Evolutionary conservation across 169 alveolate genomes (phyloP), one percentile per base, ranked within the genome.

Genomic region (Plasmodium reichenowi): DNA sequence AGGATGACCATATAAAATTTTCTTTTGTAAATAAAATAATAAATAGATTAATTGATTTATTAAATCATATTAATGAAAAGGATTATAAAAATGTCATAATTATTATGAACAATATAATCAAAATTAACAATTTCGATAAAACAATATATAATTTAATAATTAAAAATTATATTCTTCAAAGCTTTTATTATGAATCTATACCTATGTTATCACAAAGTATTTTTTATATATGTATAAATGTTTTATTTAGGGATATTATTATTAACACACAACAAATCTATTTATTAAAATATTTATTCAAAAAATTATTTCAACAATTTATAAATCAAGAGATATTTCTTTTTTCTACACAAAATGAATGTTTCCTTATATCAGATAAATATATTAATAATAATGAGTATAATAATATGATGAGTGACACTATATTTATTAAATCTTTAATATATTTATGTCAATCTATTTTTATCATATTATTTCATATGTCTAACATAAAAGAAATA

Each of bases 151-250:
- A 76, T 48, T 15, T 76, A 56, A 64, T 76, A 26, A 29, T 76
- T 29, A 50, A 76, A 20, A 64, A 67, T 12, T 64, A 64, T 38
- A 63, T 76, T 10, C 71, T 76, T 10, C 67, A 50, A 32, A 29
- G 9, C 15, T 13, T 17, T 63, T 76, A 26, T 56, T 38, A 47
- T 47, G 8, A 66, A 54, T 76, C 88, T 9, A 17, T 76, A 26
- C 12, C 32, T 26, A 12, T 58, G 10, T 29, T 76, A 20, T 76
- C 64, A n/a, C 88, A 76, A 48, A 54, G 76, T 32, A 76, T 76
- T 63, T 32, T 62, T 56, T 76, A 76, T 58, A 54, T 76, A 22
- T 76, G 76, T 56, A 26, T 63, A 29, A 47, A 38, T 58, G 9
- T 20, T 68, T 47, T 54, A 12, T 47, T 15, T 17, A 58, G 22